Evolutionary conservation across 768 basidiomycete genomes (phyloP).

Genomic region (Collybia nuda): DNA sequence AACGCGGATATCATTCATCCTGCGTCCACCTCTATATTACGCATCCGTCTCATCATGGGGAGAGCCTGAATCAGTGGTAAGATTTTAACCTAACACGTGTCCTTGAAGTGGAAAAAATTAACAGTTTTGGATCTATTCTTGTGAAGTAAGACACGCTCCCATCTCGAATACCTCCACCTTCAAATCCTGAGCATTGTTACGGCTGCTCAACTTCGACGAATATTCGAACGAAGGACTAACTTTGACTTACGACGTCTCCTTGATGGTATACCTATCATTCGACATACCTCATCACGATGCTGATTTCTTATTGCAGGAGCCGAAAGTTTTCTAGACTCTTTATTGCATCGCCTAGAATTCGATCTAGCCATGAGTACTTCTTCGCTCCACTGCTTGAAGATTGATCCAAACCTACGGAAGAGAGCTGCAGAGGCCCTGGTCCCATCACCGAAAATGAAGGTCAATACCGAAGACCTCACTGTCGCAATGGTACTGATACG

Average conservation of each 20-base stretch:
- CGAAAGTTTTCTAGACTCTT: conserved; percentile 73
- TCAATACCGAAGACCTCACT: conserved; percentile 21
- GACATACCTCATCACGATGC: neutral
- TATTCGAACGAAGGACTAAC: conserved; percentile 89
- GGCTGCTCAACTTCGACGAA: conserved; percentile 75
- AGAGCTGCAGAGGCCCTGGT: conserved; percentile 80
- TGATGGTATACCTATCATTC: conserved; percentile 42
- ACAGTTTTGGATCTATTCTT: conserved; percentile 27
- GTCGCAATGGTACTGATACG: neutral
- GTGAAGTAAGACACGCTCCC: conserved; percentile 84
- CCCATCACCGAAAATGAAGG: conserved; percentile 80
- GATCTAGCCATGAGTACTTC: conserved; percentile 84
- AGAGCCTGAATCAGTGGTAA: conserved; percentile 93
- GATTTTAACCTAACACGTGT: conserved; percentile 25
- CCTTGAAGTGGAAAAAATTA: neutral
- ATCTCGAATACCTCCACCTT: conserved; percentile 93
- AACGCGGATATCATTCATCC: conserved; percentile 83
- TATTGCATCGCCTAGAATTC: conserved; percentile 68
- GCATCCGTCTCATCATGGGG: conserved; percentile 91
- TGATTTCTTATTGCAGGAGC: conserved; percentile 51
- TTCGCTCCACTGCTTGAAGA: conserved; percentile 75
- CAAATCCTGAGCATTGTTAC: conserved; percentile 93
- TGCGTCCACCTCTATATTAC: conserved; percentile 88
- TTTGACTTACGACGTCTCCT: conserved; percentile 84
- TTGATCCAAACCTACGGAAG: conserved; percentile 69